Conservation (phyloP, 192 early-diverging fungal species). For the Coemansia interrupta region DNA sequence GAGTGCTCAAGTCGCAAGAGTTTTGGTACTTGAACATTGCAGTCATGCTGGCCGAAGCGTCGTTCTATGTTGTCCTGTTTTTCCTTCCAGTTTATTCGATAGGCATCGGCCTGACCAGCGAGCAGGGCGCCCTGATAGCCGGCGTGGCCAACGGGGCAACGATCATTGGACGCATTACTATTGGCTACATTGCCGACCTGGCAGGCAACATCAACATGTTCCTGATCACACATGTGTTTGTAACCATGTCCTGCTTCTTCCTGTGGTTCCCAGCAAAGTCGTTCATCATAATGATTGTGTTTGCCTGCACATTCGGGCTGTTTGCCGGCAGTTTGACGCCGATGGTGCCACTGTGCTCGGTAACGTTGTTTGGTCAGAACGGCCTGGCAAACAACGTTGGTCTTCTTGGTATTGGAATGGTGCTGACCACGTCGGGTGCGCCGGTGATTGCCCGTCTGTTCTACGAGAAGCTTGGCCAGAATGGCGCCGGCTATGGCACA, state of each 20-base stretch:
- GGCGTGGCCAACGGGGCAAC: conserved; percentile 65
- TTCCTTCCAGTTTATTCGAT: conserved; percentile 55
- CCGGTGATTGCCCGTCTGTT: conserved; percentile 46
- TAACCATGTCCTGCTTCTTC: conserved; percentile 48
- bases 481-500: conserved; percentile 42
- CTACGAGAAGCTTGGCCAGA: conserved; percentile 51
- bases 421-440: conserved; percentile 47
- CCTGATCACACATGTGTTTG: conserved; percentile 45
- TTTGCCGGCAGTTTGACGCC: conserved; percentile 53
- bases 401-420: conserved; percentile 50
- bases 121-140: conserved; percentile 60
- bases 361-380: conserved; percentile 52
- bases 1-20: conserved; percentile 48
- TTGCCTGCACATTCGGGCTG: conserved; percentile 50
- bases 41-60: conserved; percentile 52
- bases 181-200: conserved; percentile 64
- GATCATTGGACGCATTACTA: conserved; percentile 60
- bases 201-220: conserved; percentile 56
- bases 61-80: conserved; percentile 49
- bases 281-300: conserved; percentile 48
- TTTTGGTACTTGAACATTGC: conserved; percentile 54
- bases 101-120: conserved; percentile 57
- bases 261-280: conserved; percentile 55
- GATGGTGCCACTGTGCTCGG: conserved; percentile 52
- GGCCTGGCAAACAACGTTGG: conserved; percentile 52